Conservation (phyloP, 768 basidiomycete genomes). For the Termitomyces sp. region DNA sequence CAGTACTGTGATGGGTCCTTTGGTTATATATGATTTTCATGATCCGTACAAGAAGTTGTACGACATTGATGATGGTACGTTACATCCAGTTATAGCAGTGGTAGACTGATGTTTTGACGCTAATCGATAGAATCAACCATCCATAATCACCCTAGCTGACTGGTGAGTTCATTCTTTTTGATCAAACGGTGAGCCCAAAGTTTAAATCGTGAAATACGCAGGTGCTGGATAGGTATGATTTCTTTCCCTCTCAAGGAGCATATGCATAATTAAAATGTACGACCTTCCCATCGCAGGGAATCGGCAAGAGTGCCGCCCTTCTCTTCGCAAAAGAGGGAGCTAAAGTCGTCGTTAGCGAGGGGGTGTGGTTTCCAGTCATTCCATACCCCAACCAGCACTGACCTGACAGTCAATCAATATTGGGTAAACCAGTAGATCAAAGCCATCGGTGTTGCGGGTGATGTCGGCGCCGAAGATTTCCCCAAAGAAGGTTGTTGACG, state of each 20-base stretch:
- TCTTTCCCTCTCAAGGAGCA: not conserved
- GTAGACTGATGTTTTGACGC: too few species aligned
- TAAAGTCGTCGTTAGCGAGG: conserved; percentile 85
- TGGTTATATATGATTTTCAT: too few species aligned
- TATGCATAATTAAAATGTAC: not conserved
- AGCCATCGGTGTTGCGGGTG: conserved; percentile 65
- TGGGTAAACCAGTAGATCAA: conserved; percentile 80
- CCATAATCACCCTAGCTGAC: too few species aligned
- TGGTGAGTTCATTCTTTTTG: too few species aligned
- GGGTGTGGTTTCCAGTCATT: conserved; percentile 13
- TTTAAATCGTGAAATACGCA: conserved; percentile 16
- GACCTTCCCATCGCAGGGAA: conserved; percentile 48
- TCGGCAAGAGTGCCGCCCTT: conserved; percentile 68
- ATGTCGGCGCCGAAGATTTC: conserved; percentile 80
- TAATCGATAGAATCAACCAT: too few species aligned
- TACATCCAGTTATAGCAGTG: too few species aligned
- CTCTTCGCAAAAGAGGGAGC: conserved; percentile 83
- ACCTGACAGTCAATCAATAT: conserved; percentile 38
- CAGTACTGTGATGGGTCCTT: too few species aligned
- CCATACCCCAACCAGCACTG: not conserved
- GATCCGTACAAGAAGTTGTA: too few species aligned
- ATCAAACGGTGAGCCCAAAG: too few species aligned
- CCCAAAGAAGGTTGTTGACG: conserved; percentile 72
- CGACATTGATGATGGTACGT: too few species aligned
- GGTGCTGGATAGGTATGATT: conserved; percentile 67